Evolutionary conservation across 768 basidiomycete species (phyloP).

Genomic region (Heimioporus sp.): DNA sequence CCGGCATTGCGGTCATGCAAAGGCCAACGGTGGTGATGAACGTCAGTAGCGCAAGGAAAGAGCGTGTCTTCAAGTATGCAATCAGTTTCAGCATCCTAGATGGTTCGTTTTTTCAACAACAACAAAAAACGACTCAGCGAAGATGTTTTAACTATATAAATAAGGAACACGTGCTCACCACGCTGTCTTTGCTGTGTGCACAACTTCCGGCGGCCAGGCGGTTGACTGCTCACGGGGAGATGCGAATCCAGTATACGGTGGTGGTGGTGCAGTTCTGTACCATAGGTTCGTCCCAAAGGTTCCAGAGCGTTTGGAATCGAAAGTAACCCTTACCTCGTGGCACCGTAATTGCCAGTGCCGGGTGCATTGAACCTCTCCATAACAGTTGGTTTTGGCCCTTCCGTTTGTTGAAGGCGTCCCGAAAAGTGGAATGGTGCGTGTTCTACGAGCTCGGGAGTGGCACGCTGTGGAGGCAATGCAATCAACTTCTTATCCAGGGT

Average conservation of each 20-base stretch:
- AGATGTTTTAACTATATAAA: background rate
- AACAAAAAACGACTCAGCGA: background rate
- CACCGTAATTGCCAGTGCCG: slow-evolving; percentile 2
- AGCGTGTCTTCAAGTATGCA: background rate
- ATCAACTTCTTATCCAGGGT: too few species aligned
- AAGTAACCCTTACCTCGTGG: slow-evolving; percentile 1
- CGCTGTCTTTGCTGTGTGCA: background rate
- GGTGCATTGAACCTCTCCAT: background rate
- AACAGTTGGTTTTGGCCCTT: background rate
- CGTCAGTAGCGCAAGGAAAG: background rate
- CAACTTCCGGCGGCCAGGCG: background rate
- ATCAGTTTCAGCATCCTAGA: background rate
- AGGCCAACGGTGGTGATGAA: slow-evolving; percentile 1
- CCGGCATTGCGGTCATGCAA: too few species aligned
- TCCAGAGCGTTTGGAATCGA: too few species aligned
- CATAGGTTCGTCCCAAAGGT: background rate
- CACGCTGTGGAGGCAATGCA: too few species aligned
- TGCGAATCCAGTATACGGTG: slow-evolving; percentile 5
- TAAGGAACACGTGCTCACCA: slow-evolving; percentile 3
- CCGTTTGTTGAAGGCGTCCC: background rate
- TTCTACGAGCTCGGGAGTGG: too few species aligned
- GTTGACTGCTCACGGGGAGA: background rate
- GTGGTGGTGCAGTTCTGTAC: slow-evolving; percentile 3
- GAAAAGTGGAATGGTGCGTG: background rate
- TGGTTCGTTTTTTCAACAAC: background rate